Evolutionary conservation across 2,329 filamentous ascomycete species (phyloP).

Genomic region (Xylariaceae sp.): DNA sequence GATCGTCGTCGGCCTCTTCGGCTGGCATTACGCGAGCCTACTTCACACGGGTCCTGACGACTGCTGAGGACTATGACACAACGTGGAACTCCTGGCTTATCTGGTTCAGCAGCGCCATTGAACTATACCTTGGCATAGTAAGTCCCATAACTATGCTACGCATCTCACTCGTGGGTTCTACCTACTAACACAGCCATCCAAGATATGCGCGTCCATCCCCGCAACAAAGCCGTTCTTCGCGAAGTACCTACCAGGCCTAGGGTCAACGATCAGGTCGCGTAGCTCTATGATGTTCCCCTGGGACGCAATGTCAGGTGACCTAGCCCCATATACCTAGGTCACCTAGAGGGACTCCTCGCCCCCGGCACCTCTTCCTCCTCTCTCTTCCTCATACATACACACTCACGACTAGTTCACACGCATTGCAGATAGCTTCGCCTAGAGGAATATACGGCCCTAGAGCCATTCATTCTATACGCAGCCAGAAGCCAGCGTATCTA

Average conservation of each 20-base stretch:
- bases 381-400: too few species aligned
- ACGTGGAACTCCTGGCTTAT: conserved; percentile 42
- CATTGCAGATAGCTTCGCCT: too few species aligned
- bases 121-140: conserved; percentile 49
- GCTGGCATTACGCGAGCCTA: conserved; percentile 44
- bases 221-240: conserved; percentile 49
- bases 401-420: too few species aligned
- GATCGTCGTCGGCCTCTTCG: conserved; percentile 48
- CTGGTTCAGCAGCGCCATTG: conserved; percentile 41
- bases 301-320: too few species aligned
- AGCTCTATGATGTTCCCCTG: conserved; percentile 7
- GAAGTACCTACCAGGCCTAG: conserved; percentile 37
- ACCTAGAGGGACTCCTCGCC: too few species aligned
- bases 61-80: conserved; percentile 35
- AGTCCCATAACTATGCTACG: conserved; percentile 19
- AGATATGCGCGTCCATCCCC: conserved; percentile 50
- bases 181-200: conserved; percentile 1
- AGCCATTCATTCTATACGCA: too few species aligned
- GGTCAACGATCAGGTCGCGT: conserved; percentile 10
- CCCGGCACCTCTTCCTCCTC: too few species aligned
- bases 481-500: too few species aligned
- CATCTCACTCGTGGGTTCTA: neutral
- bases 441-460: too few species aligned
- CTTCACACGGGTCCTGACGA: conserved; percentile 38
- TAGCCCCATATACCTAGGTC: too few species aligned